Evolutionary conservation across 208 protist species (phyloP).

Genomic region (Acanthamoeba royreba): DNA sequence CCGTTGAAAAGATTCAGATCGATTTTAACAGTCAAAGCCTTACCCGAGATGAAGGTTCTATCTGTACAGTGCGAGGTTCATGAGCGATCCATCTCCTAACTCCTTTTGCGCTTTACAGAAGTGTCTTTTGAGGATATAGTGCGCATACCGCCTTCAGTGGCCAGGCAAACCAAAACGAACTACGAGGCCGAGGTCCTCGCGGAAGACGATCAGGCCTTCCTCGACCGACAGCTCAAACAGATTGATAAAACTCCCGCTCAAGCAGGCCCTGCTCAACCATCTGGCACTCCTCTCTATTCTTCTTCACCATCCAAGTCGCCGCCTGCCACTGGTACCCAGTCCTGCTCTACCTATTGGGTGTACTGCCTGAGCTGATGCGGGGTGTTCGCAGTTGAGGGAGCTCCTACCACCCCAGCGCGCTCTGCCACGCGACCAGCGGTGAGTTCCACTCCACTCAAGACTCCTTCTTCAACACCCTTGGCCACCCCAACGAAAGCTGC

Average conservation of each 20-base stretch:
- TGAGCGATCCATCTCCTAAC: not conserved
- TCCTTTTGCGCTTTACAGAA: not conserved
- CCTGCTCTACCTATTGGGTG: not conserved
- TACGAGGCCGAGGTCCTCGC: not conserved
- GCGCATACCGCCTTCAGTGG: not conserved
- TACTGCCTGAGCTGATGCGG: not conserved
- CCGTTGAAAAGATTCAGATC: constrained; percentile 37
- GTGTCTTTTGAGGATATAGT: not conserved
- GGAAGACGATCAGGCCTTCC: constrained; percentile 47
- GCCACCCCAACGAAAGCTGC: not conserved
- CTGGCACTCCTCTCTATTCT: not conserved
- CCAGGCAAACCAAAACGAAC: not conserved
- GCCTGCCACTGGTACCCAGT: not conserved
- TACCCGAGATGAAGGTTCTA: not conserved
- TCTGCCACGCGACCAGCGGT: not conserved
- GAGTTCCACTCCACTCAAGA: not conserved
- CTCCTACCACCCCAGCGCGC: not conserved
- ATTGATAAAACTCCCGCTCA: not conserved
- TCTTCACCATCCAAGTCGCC: not conserved
- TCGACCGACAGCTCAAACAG: not conserved
- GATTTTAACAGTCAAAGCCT: constrained; percentile 39
- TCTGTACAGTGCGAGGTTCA: no score
- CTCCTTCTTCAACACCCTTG: not conserved
- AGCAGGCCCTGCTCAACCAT: not conserved
- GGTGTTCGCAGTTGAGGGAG: not conserved